Evolutionary conservation across 2,329 filamentous ascomycete species (phyloP).

Genomic region (Taxawa tesnikishii): DNA sequence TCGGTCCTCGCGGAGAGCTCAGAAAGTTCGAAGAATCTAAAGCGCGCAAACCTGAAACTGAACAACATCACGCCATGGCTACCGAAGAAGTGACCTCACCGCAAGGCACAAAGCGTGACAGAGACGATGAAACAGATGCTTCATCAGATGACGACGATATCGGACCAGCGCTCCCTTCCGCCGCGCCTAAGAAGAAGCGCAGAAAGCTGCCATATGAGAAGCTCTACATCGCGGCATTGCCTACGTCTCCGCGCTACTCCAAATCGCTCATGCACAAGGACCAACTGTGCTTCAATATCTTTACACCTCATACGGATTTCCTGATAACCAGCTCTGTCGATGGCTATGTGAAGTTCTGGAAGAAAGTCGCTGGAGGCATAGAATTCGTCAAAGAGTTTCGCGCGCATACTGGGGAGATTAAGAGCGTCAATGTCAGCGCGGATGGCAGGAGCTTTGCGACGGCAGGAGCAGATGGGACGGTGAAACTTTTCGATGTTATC

Average conservation of each 20-base stretch:
- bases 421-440: conserved; percentile 68
- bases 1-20: too few species aligned
- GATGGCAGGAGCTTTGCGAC: conserved; percentile 93
- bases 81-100: conserved; percentile 6
- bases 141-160: conserved; percentile 74
- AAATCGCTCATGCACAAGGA: conserved; percentile 99
- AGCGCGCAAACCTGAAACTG: too few species aligned
- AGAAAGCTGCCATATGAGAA: conserved; percentile 88
- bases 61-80: too few species aligned
- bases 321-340: conserved; percentile 88
- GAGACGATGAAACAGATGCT: conserved; percentile 21
- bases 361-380: conserved; percentile 78
- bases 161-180: conserved; percentile 77
- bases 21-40: too few species aligned
- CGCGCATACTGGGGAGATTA: conserved; percentile 77
- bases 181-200: conserved; percentile 76
- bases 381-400: conserved; percentile 98
- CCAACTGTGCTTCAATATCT: conserved; percentile 73
- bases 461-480: conserved; percentile 61
- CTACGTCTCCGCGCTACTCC: conserved; percentile 69
- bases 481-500: conserved; percentile 68
- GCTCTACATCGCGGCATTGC: conserved; percentile 83
- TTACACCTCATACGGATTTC: conserved; percentile 88
- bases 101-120: conserved; percentile 9
- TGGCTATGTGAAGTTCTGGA: conserved; percentile 99